Percentiles rank a stretch among this genome's conserved stretches.
Conservation (phyloP, 352 stramenopile species). For the Pythium apleroticum region DNA sequence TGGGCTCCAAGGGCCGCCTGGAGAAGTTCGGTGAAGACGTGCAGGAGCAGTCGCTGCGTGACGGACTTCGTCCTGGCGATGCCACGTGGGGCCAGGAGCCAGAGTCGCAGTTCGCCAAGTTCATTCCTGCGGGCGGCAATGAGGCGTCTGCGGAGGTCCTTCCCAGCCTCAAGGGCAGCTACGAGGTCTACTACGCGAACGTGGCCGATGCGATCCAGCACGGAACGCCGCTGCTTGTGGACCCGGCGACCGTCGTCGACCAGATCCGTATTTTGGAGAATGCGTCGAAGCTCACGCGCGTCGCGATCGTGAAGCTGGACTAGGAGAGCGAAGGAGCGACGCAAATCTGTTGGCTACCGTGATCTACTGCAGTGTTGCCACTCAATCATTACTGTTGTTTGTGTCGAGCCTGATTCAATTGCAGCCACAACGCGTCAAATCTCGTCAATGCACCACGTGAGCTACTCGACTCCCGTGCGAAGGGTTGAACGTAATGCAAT, state of each 20-base stretch:
- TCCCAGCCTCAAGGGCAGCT: conserved; percentile 46
- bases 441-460: too few relatives aligned
- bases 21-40: conserved; percentile 67
- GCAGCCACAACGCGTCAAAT: too few relatives aligned
- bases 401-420: too few relatives aligned
- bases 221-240: conserved; percentile 46
- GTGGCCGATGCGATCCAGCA: conserved; percentile 60
- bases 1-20: conserved; percentile 51
- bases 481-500: conserved; percentile 1
- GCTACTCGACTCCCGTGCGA: too few relatives aligned
- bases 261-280: conserved; percentile 78
- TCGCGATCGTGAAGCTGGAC: conserved; percentile 12
- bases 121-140: conserved; percentile 31
- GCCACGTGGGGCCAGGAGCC: conserved; percentile 52
- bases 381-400: too few relatives aligned
- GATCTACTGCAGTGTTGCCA: too few relatives aligned
- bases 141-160: conserved; percentile 28
- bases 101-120: conserved; percentile 43
- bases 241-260: conserved; percentile 47
- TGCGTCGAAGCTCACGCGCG: conserved; percentile 41
- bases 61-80: conserved; percentile 51
- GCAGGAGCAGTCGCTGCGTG: conserved; percentile 60
- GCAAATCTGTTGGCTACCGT: too few relatives aligned
- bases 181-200: conserved; percentile 74
- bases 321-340: conserved; percentile 5